Conservation (phyloP, 495 filamentous ascomycete species). For the Gamarada debralockiae region DNA sequence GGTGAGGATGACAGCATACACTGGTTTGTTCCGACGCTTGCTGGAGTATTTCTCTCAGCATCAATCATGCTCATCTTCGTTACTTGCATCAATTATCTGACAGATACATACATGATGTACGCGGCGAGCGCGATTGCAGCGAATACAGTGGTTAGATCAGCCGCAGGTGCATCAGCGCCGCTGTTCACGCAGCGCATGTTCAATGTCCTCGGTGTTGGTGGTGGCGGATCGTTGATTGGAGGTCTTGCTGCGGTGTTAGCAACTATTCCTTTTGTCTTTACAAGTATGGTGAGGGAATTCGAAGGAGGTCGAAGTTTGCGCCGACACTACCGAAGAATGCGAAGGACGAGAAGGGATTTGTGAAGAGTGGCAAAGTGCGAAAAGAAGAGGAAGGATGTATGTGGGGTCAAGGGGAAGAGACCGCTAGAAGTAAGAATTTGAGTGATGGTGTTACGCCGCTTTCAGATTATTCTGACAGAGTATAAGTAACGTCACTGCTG, state of each 20-base stretch:
- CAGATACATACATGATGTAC: slow-evolving; percentile 72
- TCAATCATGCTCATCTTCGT: slow-evolving; percentile 55
- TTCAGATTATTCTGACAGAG: too few relatives aligned
- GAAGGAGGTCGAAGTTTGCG: slow-evolving; percentile 29
- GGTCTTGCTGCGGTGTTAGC: slow-evolving; percentile 39
- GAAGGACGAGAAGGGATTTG: background rate
- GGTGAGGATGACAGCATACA: slow-evolving; percentile 14
- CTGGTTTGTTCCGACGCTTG: slow-evolving; percentile 19
- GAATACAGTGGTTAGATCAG: slow-evolving; percentile 51
- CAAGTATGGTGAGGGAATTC: slow-evolving; percentile 42
- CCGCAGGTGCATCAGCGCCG: slow-evolving; percentile 55
- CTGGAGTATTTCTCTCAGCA: slow-evolving; percentile 14
- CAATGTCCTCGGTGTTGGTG: slow-evolving; percentile 39
- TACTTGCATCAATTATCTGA: slow-evolving; percentile 68
- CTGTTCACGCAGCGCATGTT: slow-evolving; percentile 68
- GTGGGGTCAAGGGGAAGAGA: too few relatives aligned
- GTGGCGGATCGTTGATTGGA: slow-evolving; percentile 43
- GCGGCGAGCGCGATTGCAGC: slow-evolving; percentile 65
- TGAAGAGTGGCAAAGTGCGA: too few relatives aligned
- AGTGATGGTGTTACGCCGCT: too few relatives aligned
- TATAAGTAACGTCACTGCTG: too few relatives aligned
- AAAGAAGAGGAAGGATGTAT: too few relatives aligned
- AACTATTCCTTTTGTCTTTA: slow-evolving; percentile 49
- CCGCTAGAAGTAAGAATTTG: too few relatives aligned
- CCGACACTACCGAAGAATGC: slow-evolving; percentile 10